Base-by-base conservation (phyloP, 352 stramenopile genomes). In the Phytophthora hibernalis region DNA sequence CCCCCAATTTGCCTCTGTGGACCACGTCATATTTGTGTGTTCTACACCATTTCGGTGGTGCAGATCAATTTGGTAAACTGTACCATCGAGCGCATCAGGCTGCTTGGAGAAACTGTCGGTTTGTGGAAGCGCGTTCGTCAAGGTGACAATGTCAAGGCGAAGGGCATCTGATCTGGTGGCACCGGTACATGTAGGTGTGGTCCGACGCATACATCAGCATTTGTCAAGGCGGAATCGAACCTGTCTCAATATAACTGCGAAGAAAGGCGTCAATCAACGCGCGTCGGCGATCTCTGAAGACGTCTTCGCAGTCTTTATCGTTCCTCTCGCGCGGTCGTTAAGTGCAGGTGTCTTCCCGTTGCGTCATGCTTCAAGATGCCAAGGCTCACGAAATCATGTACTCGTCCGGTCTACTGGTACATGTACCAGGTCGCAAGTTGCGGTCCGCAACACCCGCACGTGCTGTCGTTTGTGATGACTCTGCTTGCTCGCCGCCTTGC, bases 11-110 rank as follows among this genome's bases (percentile, higher is more conserved):
- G 6, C 49, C 16, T 21, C 13, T 40, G n/a, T 31, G 44, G 30
- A 30, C 35, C 44, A 56, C 21, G 26, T 56, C 42, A 54, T 21
- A 51, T 21, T 67, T 15, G 33, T 68, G 61, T 68, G 42, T 6
- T 13, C 8, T 0, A 59, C 58, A 12, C 28, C 26, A 18, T 60
- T 66, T 61, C 40, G 59, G 59, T 66, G 59, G 59, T 53, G 15
- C 37, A 54, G 30, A 38, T n/a, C 13, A 15, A 22, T 18, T 33
- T 33, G 51, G 53, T 42, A 60, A 37, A 51, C 7, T 60, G 53
- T 59, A 59, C 52, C 52, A 38, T 3, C 42, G 0, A 28, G 2
- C 26, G 26, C 28, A 33, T 28, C 42, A 48, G 11, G 42, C 42
- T 48, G 42, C 42, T 48, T 48, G 42, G 42, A 28, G 18, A 26